Evolutionary conservation across 2,329 filamentous ascomycete species (phyloP).

Genomic region (Tolypocladium album): DNA sequence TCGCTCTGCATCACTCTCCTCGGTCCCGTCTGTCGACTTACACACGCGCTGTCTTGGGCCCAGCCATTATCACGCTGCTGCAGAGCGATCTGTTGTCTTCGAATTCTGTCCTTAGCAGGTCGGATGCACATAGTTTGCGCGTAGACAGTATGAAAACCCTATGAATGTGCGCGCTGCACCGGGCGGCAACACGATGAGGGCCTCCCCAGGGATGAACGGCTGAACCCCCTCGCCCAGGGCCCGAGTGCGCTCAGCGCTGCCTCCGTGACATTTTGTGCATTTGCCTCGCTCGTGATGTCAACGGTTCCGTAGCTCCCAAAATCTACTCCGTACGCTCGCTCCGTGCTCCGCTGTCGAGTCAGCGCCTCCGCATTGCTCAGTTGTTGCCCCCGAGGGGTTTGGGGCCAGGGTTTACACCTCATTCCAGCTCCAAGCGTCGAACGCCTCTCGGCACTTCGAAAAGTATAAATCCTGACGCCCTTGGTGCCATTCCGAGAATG

Average conservation of each 20-base stretch:
- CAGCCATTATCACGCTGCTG: neutral
- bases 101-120: neutral
- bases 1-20: neutral
- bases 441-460: neutral
- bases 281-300: neutral
- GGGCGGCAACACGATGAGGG: neutral
- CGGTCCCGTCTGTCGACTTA: neutral
- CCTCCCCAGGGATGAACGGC: neutral
- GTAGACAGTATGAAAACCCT: neutral
- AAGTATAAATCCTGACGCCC: neutral
- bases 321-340: neutral
- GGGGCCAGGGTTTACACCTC: neutral
- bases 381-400: neutral
- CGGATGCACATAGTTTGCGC: neutral
- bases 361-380: neutral
- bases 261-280: neutral
- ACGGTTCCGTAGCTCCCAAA: neutral
- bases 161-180: neutral
- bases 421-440: neutral
- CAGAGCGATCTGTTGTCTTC: neutral
- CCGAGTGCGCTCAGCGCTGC: neutral
- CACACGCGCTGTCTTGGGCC: neutral
- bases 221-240: neutral
- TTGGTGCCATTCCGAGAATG: neutral
- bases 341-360: neutral